Evolutionary conservation across 2,329 filamentous ascomycete genomes (phyloP), one percentile per base, ranked within the genome.

Genomic region (Trichoderma hamatum): DNA sequence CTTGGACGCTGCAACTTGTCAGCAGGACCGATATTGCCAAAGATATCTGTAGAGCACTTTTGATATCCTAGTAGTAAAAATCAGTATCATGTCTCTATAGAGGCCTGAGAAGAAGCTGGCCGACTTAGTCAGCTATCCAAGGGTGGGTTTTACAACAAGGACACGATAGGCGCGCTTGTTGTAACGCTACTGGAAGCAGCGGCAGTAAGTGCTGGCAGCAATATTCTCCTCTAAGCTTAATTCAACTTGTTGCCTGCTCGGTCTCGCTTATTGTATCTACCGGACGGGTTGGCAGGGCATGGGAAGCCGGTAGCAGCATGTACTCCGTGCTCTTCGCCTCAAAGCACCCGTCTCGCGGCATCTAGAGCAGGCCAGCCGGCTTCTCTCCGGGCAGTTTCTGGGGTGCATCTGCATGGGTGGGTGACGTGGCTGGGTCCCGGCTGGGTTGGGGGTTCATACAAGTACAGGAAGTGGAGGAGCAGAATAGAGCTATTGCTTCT

Each of bases 361-460:
- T 54, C 51, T 65, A 36, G 51, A 46, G n/a, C 51, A 43, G 34
- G 36, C 28, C 28, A 26, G 43, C 49, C 67, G 67, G 67, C 67
- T 64, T 69, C 67, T 69, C 67, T 69, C 67, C 67, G 67, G 67
- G 5, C 32, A 69, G 49, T 69, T 69, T 69, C 60, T 69, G 58
- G 60, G 59, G 67, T 68, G 56, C 55, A 60, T 43, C 60, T 61
- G 65, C 65, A 67, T 61, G 65, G 39, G 63, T 28, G 51, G 59
- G 56, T 68, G 67, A 64, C 67, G 58, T 64, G 59, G 67, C 56
- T 62, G 43, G 49, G 55, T 21, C 28, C 10, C n/a, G n/a, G n/a
- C n/a, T n/a, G n/a, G 52, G 39, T 5, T n/a, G 21, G 39, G 28
- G 14, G 36, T 19, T 54, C 3, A 30, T 43, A 46, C 13, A 32